Percentiles rank a stretch among this genome's conserved stretches.
These are phyloP conservation scores for Alliaria petiolata DNA, from an alignment of 345 rosid species.

Conservation along the genomic window DNA sequence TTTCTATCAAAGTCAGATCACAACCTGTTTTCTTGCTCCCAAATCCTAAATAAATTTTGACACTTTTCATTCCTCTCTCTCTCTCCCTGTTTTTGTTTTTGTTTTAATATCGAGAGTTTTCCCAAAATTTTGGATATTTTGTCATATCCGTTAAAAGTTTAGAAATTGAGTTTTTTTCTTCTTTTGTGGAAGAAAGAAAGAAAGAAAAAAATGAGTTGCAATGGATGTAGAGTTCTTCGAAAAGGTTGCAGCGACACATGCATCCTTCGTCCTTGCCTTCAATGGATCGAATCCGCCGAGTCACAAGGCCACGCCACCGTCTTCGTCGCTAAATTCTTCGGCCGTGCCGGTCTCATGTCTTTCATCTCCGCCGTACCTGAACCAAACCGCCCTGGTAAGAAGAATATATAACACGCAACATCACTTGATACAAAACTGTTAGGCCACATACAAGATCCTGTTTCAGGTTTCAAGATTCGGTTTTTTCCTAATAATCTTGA, in stretches of 20 bases:
- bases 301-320: conserved; percentile 96
- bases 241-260: conserved; percentile 96
- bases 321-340: conserved; percentile 95
- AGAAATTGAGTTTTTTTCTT: background rate
- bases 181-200: background rate
- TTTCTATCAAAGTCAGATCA: background rate
- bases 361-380: conserved; percentile 90
- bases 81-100: background rate
- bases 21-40: background rate
- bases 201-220: conserved; percentile 57
- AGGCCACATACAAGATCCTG: background rate
- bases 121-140: conserved; percentile 1
- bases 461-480: background rate
- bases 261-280: conserved; percentile 85
- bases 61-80: background rate
- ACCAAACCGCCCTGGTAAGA: conserved; percentile 68
- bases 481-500: background rate
- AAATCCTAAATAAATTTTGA: background rate
- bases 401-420: background rate
- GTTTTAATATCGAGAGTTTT: background rate
- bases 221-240: conserved; percentile 91
- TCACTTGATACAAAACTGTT: background rate
- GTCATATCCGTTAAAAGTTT: background rate
- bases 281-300: conserved; percentile 85
- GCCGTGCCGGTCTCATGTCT: conserved; percentile 98